phyloP scores from a whole-genome alignment of 108 stramenopile species.

The Aureococcus anophagefferens region DNA sequence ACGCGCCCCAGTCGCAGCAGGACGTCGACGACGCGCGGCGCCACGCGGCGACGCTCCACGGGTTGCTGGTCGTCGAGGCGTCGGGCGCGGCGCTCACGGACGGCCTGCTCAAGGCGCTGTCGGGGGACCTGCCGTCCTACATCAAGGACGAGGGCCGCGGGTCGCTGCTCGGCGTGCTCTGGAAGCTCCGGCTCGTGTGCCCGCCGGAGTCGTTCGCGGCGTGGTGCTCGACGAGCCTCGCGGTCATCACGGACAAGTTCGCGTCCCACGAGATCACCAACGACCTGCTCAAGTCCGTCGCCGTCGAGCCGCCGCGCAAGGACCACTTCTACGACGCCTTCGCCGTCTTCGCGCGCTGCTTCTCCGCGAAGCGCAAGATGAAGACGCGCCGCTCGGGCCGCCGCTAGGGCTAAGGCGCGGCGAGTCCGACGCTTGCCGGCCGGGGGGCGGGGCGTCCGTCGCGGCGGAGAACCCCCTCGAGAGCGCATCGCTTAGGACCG shows the following conservation, averaged over 20 bases:
- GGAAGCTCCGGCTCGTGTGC: conserved; percentile 56
- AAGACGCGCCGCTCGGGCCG: too few relatives aligned
- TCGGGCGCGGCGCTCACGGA: too few relatives aligned
- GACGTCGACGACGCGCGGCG: too few relatives aligned
- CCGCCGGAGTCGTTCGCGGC: conserved; percentile 43
- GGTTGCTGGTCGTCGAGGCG: too few relatives aligned
- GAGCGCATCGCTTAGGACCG: too few relatives aligned
- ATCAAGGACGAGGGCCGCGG: conserved; percentile 50
- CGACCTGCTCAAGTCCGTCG: background rate
- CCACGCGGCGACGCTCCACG: too few relatives aligned
- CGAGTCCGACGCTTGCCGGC: too few relatives aligned
- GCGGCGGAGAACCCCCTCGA: too few relatives aligned
- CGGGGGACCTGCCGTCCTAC: conserved; percentile 69
- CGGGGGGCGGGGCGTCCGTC: too few relatives aligned
- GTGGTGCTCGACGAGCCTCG: conserved; percentile 40
- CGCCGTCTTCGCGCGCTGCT: background rate
- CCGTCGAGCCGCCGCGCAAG: background rate
- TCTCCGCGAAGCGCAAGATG: too few relatives aligned
- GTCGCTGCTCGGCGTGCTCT: conserved; percentile 63
- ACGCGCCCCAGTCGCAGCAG: too few relatives aligned
- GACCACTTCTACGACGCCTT: background rate
- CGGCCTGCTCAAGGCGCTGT: conserved; percentile 46
- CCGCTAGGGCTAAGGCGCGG: too few relatives aligned
- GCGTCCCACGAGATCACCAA: background rate
- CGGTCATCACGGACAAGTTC: background rate